Evolutionary conservation across 1,139 yeast species (phyloP).

Genomic region (Meyerozyma sp.): DNA sequence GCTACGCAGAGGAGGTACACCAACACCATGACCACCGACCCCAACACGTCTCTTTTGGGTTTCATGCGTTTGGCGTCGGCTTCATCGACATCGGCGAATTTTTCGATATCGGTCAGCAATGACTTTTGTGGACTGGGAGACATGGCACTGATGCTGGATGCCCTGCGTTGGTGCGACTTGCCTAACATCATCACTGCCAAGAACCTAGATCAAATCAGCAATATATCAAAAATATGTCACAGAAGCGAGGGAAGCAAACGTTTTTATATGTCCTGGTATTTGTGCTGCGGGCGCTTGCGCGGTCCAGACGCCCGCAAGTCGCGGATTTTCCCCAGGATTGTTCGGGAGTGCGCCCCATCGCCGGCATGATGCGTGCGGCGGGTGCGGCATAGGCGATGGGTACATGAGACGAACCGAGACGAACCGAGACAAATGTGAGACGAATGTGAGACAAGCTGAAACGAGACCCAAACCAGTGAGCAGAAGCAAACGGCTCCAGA

Average conservation of each 20-base stretch:
- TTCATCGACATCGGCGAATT: slow-evolving; percentile 3
- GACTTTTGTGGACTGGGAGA: slow-evolving; percentile 4
- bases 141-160: neutral
- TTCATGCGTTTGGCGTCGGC: neutral
- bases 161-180: slow-evolving; percentile 1
- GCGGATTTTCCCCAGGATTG: slow-evolving; percentile 1
- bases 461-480: too few species aligned
- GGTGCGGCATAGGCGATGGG: neutral
- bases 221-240: neutral
- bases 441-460: too few species aligned
- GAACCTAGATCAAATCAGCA: neutral
- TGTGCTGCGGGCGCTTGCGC: neutral
- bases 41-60: neutral
- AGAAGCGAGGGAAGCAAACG: neutral
- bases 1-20: slow-evolving; percentile 3
- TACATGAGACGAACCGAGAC: too few species aligned
- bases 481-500: too few species aligned
- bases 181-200: neutral
- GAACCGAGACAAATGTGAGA: neutral
- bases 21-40: neutral
- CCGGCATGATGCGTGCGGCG: neutral
- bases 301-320: neutral
- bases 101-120: slow-evolving; percentile 14
- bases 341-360: slow-evolving; percentile 1
- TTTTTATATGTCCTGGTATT: neutral